Evolutionary conservation across 1,284 basidiomycete species (phyloP), one percentile per base, ranked within the genome.

Genomic region (Cutaneotrichosporon sp.): DNA sequence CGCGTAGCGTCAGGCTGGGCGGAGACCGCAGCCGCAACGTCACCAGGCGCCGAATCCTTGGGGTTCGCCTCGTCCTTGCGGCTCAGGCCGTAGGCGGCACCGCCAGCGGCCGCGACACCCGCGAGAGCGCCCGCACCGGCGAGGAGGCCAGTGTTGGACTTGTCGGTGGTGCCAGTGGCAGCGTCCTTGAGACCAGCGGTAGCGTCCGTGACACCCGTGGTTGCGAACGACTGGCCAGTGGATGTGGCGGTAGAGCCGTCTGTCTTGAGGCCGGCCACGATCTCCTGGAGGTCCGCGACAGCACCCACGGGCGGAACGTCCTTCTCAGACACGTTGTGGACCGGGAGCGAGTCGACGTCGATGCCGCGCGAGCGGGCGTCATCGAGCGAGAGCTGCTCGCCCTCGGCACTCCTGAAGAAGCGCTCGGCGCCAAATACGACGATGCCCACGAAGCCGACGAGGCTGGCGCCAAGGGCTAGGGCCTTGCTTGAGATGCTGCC

Each of bases 341-440:
- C 71, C 32, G 73, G 58, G 2, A 78, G 62, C 16, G 55, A 56
- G 46, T 69, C 60, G 51, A 77, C 60, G 64, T 81, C 71, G 64
- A 81, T 76, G 13, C 78, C 80, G 40, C 72, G 62, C 11, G 72
- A 70, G 62, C 75, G 70, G 31, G 80, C 80, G 61, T 80, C 78
- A 31, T 75, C 73, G 56, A 81, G 69, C 13, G 75, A 66, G 61
- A 74, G 68, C 68, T 71, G 32, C 32, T 72, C 63, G 42, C 42
- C 42, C 18, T 13, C 16, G 6, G 42, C 42, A 16, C 3, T n/a
- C 42, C 16, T 18, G 42, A 46, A 46, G 42, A 46, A 46, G 42
- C 42, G 42, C 18, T 46, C 42, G 42, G 18, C 16, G 42, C 16
- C 18, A 16, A 46, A 16, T 18, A 68, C 66, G 14, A 68, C 69